Evolutionary conservation across 2,329 filamentous ascomycete species (phyloP).

Genomic region (Bertia moriformis): DNA sequence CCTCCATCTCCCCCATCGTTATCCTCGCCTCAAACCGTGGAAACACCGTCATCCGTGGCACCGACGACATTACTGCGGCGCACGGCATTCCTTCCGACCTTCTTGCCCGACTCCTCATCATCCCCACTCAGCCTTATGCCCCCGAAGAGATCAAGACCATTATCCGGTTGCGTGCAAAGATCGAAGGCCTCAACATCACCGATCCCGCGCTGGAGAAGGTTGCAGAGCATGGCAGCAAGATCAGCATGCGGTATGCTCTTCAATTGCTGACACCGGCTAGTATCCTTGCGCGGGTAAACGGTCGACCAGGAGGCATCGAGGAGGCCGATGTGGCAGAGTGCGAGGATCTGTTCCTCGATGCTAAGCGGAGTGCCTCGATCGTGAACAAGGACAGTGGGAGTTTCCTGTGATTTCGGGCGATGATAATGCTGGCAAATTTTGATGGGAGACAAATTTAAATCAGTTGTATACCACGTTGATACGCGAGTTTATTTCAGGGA

Average conservation of each 20-base stretch:
- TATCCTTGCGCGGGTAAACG: constrained; percentile 77
- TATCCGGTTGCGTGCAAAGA: constrained; percentile 68
- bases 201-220: constrained; percentile 79
- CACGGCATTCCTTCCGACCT: constrained; percentile 93
- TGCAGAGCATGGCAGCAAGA: constrained; percentile 70
- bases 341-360: constrained; percentile 72
- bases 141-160: constrained; percentile 85
- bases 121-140: constrained; percentile 82
- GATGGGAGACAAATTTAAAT: too few species aligned
- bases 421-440: too few species aligned
- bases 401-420: not conserved
- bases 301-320: constrained; percentile 57
- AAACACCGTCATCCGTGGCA: constrained; percentile 81
- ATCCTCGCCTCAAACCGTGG: constrained; percentile 95
- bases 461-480: too few species aligned
- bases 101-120: constrained; percentile 81
- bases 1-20: constrained; percentile 85
- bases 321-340: constrained; percentile 66
- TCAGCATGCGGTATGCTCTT: constrained; percentile 82
- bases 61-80: constrained; percentile 65
- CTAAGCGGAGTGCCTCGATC: constrained; percentile 51
- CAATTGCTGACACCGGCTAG: constrained; percentile 79
- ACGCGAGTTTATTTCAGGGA: too few species aligned
- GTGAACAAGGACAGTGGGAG: not conserved
- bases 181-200: constrained; percentile 65